These are phyloP conservation scores for Salix suchowensis DNA, from an alignment of 345 rosid species.

Conservation along the genomic window DNA sequence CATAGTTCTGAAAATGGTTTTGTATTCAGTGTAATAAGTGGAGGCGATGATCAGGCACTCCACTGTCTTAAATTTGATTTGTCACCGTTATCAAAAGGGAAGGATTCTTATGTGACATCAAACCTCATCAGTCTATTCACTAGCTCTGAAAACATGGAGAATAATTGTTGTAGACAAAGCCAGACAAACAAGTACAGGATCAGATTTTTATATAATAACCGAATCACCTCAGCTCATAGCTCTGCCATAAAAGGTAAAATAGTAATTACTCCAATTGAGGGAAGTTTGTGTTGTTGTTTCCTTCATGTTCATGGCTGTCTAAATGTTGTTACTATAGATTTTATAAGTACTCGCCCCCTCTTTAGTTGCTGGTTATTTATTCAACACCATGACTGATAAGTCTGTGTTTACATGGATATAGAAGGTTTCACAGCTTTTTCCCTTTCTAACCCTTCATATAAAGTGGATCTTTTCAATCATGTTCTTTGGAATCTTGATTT, in stretches of 20 bases:
- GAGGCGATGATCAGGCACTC: constrained; percentile 98
- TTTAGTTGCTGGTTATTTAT: background rate
- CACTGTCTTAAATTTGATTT: constrained; percentile 47
- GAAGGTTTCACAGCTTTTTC: background rate
- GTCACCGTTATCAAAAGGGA: constrained; percentile 12
- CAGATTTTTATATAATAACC: constrained; percentile 38
- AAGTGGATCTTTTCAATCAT: background rate
- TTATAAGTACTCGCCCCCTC: background rate
- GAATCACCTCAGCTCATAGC: constrained; percentile 64
- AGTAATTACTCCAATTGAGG: background rate
- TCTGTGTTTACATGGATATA: background rate
- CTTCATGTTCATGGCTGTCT: background rate
- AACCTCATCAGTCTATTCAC: constrained; percentile 5
- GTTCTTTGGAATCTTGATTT: background rate
- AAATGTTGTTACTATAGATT: background rate
- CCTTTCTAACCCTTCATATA: background rate
- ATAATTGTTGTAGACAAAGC: constrained; percentile 18
- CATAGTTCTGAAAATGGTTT: constrained; percentile 30
- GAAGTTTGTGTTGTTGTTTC: background rate
- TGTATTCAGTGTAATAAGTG: constrained; percentile 55
- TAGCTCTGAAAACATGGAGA: constrained; percentile 21
- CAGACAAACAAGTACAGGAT: constrained; percentile 36
- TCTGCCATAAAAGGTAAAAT: constrained; percentile 82
- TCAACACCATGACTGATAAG: background rate
- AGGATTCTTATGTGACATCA: constrained; percentile 15